Conservation (phyloP, 371 early-diverging fungal species). For the Cokeromyces recurvatus region DNA sequence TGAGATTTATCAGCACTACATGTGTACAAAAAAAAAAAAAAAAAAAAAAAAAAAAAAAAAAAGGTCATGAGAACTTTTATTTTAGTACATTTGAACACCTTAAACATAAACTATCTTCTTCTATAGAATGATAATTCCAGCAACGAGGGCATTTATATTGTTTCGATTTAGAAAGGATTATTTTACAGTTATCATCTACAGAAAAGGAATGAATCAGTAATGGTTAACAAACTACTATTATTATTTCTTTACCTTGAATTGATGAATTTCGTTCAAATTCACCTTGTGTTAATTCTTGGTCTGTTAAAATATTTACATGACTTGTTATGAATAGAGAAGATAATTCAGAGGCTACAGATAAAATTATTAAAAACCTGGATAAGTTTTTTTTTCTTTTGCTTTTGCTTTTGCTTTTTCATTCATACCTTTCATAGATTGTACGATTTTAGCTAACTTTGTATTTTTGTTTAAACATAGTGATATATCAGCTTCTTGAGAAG, state of each 20-base stretch:
- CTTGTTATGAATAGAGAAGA: conserved; percentile 50
- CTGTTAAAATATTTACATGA: conserved; percentile 29
- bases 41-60: too few relatives aligned
- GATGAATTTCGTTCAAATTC: conserved; percentile 18
- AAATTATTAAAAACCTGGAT: too few relatives aligned
- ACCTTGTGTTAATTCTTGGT: conserved; percentile 9
- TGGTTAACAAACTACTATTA: not conserved
- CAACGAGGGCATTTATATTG: conserved; percentile 52
- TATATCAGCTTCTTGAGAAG: conserved; percentile 53
- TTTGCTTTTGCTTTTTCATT: not conserved
- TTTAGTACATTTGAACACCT: conserved; percentile 33
- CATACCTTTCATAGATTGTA: conserved; percentile 29
- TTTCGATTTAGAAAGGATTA: conserved; percentile 21
- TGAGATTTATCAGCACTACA: too few relatives aligned
- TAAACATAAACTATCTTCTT: conserved; percentile 30
- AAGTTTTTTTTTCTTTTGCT: too few relatives aligned
- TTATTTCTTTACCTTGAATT: conserved; percentile 20
- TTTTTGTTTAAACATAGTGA: conserved; percentile 28
- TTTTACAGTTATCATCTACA: conserved; percentile 22
- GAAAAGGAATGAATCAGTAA: not conserved
- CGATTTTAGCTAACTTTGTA: conserved; percentile 6
- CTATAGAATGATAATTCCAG: conserved; percentile 41
- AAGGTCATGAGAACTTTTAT: conserved; percentile 5
- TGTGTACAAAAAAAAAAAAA: too few relatives aligned
- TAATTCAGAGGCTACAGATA: conserved; percentile 22